Evolutionary conservation across 805 yeast species (phyloP), one percentile per base, ranked within the genome.

Genomic region (Barnettozyma sp.): DNA sequence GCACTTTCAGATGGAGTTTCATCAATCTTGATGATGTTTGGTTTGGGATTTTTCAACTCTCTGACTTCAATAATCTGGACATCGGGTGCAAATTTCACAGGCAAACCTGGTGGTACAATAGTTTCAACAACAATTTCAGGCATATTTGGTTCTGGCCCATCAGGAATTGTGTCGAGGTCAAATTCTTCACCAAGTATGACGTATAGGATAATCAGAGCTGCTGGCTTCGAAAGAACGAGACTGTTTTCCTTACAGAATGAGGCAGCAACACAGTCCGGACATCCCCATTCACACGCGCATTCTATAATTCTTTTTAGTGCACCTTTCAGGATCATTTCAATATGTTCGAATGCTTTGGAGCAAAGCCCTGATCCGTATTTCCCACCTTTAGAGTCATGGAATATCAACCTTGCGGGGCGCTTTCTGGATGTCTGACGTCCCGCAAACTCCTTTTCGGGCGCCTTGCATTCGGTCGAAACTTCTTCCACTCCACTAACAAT

Each of bases 391-490:
- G 85, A 70, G 55, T 92, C 97, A 52, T 77, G 78, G 46, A 92
- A 82, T 2, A 88, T 76, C 33, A 92, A 61, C 36, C 98, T 64
- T 0, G 94, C 95, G 0, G 97, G 97, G 27, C 99, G 62, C 38
- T 71, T 73, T 26, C 98, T 63, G 13, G 59, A 58, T 0, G 90
- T 71, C 50, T 82, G 82, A 20, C 86, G 60, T 33, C 70, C 69
- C 1, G 95, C 84, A 66, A 90, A 84, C 54, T 92, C 99, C 50
- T 92, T 92, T 45, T 87, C 95, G 0, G 98, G 97, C 0, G 97
- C 97, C 51, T 92, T 92, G 58, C 99, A 92, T 57, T 92, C 99
- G 0, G 97, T 85, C 30, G 73, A 73, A 11, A 92, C 69, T 48
- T 92, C 98, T 45, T 78, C 82, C 4, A 73, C 70, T 1, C 85